Percentiles rank a stretch among this genome's conserved stretches.
Evolutionary conservation across 352 stramenopile species (phyloP).

Genomic region (Phytophthora sp.): DNA sequence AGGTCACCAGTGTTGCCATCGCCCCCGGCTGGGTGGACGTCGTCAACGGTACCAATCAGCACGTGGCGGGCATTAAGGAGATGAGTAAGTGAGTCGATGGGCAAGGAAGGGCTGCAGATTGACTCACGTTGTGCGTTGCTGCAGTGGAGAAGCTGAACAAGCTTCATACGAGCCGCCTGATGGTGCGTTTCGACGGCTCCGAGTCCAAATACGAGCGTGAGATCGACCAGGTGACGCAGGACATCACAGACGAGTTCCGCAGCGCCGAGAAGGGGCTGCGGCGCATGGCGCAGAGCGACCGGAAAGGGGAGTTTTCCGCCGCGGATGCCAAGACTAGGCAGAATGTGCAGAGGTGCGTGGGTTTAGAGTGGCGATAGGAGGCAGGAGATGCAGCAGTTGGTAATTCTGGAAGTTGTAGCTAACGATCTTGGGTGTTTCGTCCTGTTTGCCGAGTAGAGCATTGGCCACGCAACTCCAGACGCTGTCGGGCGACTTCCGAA

Average conservation of each 20-base stretch:
- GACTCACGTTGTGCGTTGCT: not conserved
- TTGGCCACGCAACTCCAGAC: constrained; percentile 98
- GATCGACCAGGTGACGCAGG: constrained; percentile 77
- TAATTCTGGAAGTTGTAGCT: not conserved
- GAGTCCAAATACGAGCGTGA: constrained; percentile 88
- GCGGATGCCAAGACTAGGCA: constrained; percentile 85
- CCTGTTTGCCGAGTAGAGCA: constrained; percentile 44
- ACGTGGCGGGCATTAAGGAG: constrained; percentile 80
- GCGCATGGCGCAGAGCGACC: constrained; percentile 65
- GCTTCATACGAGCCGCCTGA: constrained; percentile 84
- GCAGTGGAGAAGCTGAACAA: constrained; percentile 87
- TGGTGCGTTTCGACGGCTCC: constrained; percentile 88
- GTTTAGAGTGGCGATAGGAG: not conserved
- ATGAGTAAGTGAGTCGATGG: constrained; percentile 62
- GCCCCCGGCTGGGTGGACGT: constrained; percentile 81
- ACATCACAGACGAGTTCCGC: constrained; percentile 87
- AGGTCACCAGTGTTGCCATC: constrained; percentile 43
- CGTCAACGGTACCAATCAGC: constrained; percentile 80
- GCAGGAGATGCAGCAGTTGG: not conserved
- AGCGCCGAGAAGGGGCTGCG: constrained; percentile 78
- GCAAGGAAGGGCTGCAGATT: not conserved
- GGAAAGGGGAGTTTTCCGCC: constrained; percentile 70
- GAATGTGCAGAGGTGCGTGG: constrained; percentile 76
- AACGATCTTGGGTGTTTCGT: not conserved
- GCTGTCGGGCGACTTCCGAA: constrained; percentile 96